Evolutionary conservation across 768 basidiomycete genomes (phyloP), one percentile per base, ranked within the genome.

Genomic region (Chalciporus pseudorubinellus): DNA sequence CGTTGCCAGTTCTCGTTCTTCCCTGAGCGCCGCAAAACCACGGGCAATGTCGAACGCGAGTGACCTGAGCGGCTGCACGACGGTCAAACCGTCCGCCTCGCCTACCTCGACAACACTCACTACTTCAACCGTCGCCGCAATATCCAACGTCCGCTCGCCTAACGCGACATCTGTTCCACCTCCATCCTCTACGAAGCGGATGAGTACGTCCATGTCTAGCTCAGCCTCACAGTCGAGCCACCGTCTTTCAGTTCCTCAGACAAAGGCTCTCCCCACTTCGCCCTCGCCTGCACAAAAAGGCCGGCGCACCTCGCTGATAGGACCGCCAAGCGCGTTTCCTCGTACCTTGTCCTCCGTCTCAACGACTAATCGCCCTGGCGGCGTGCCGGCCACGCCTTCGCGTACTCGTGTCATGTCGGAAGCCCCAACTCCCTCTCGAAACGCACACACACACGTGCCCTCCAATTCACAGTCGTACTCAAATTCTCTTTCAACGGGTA

Each of bases 41-140:
- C 74, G 82, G 19, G 71, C 79, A 13, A 70, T 74, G 52, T 84
- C 82, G 16, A 79, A 71, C 56, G 78, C 77, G 39, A 78, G 77
- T 50, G 64, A 70, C 47, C 57, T 67, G 47, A 82, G 80, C 56
- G 78, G 75, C 6, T 75, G 71, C 60, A 78, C 77, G 5, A 83
- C 81, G 10, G 70, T 82, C 46, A 77, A 73, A 28, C 67, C 71
- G 4, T 63, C 57, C 3, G 44, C 54, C 9, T 66, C 69, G 1
- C 60, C 64, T 8, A 48, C 59, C 7, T 64, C 67, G 16, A 62
- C 61, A 11, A 62, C 68, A 3, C 47, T 53, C 44, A 60, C 60
- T 24, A 71, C 63, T 16, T 61, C 60, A 53, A 51, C 70, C 39
- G 20, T 55, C 13, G 67, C 62, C 11, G 49, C 46, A 48, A 58